phyloP scores from a whole-genome alignment of 306 rosid genomes.

The Casuarina glauca region DNA sequence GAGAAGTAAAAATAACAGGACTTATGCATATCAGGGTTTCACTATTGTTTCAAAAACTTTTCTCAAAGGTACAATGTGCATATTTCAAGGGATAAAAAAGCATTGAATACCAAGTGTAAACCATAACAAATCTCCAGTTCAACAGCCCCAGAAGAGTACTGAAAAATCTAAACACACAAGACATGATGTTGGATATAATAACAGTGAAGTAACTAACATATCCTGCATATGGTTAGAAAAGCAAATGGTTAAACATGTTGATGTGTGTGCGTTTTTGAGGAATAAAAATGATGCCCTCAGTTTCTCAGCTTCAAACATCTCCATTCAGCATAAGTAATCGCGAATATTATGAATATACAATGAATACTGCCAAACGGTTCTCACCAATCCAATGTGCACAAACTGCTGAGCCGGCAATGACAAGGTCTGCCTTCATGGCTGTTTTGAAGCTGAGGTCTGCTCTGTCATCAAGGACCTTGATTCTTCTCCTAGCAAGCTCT shows the following conservation, averaged over 20 bases:
- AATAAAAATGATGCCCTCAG: not conserved
- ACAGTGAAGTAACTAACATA: not conserved
- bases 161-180: not conserved
- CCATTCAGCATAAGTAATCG: constrained; percentile 5
- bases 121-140: not conserved
- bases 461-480: constrained; percentile 87
- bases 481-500: constrained; percentile 72
- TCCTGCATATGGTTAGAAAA: constrained; percentile 6
- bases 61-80: not conserved
- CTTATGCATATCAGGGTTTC: not conserved
- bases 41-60: not conserved
- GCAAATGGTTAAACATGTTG: not conserved
- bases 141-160: constrained; percentile 16
- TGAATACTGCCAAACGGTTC: constrained; percentile 24
- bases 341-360: not conserved
- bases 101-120: not conserved
- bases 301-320: not conserved
- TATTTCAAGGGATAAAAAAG: not conserved
- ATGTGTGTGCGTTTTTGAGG: not conserved
- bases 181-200: constrained; percentile 1
- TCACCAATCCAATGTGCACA: constrained; percentile 97
- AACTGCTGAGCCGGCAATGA: constrained; percentile 90
- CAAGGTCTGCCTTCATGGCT: constrained; percentile 73
- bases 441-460: constrained; percentile 64
- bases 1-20: not conserved